Base-by-base conservation (phyloP, 192 early-diverging fungal species). In the Coemansia sp. region DNA sequence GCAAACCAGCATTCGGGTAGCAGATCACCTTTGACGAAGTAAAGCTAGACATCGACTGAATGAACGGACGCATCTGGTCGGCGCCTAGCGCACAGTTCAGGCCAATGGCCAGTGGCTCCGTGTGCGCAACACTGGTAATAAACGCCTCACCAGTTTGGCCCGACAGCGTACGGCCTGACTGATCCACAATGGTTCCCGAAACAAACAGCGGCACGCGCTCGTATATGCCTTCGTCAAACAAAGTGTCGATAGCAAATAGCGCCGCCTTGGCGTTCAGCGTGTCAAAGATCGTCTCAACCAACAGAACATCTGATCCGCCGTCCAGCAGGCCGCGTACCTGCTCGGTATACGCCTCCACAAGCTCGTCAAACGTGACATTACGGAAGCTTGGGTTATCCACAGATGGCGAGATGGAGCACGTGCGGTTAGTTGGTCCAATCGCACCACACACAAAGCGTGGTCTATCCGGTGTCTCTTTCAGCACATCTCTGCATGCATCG, bases 61-160 rank as follows among this genome's bases (percentile, higher is more conserved):
- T 82, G 65, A 98, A 98, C 37, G 96, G 96, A 23, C 91, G 85
- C 96, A 98, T 98, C 81, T 96, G 94, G 57, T 87, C 84, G 37
- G 96, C 94, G 23, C 91, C 91, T 49, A 93, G 79, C 14, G 91
- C 90, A 65, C 91, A 93, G 77, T 93, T 93, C 52, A 98, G 87
- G 22, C 96, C 96, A 62, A 98, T 90, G 4, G 96, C 94, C 50
- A 93, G 62, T 14, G 94, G 94, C 46, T 91, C 78, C 31, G 85
- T 78, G 62, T 95, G 92, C 31, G 81, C 79, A 34, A 94, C 85
- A 19, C 92, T 94, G 21, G 87, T 84, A 10, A 98, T 88, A 86
- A 96, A 98, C 1, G 92, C 94, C 82, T 98, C 96, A 59, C 94
- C 94, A 0, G 96, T 98, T 68, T 98, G 96, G 38, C 96, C 96